Evolutionary conservation across 371 early-diverging fungal genomes (phyloP), one percentile per base, ranked within the genome.

Genomic region (Actinomucor elegans): DNA sequence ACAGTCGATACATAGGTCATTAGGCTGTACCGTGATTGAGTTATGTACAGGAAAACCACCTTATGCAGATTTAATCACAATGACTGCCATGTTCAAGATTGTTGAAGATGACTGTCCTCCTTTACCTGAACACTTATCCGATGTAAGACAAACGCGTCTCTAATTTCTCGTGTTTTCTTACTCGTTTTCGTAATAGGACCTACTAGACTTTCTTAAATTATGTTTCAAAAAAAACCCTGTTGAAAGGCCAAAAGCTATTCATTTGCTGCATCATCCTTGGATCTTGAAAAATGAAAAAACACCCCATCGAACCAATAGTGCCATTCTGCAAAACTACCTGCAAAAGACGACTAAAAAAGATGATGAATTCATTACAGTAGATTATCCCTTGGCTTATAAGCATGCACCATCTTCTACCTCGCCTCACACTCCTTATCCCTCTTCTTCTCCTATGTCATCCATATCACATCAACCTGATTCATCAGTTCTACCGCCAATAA

Each of bases 71-170:
- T 54, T 93, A 46, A 76, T 89, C 28, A 78, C 89, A 14, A 92
- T 94, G 94, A 82, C 93, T 5, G 92, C 93, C n/a, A 82, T 95
- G 54, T 95, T 91, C 66, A 87, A 87, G 32, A 94, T 96, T 55
- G 96, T 96, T 0, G 94, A 94, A 67, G 95, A 92, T 56, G 85
- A 84, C 11, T 73, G 78, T 49, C 91, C 94, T 26, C 94, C 95
- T 10, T 53, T 95, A 23, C 96, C 94, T 5, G 81, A 77, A 15
- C 76, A 75, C 11, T 79, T 93, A 3, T 92, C 94, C 11, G 68
- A 73, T 23, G 83, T 82, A 79, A 61, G 31, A n/a, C 3, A 14
- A 17, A 26, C 18, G 8, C 8, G 31, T 45, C 26, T 10, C 14
- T 18, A 11, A 7, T 11, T 11, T 31, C 31, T 4, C n/a, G 14